phyloP scores from a whole-genome alignment of 2,329 filamentous ascomycete genomes.

The Fusarium penzigii region DNA sequence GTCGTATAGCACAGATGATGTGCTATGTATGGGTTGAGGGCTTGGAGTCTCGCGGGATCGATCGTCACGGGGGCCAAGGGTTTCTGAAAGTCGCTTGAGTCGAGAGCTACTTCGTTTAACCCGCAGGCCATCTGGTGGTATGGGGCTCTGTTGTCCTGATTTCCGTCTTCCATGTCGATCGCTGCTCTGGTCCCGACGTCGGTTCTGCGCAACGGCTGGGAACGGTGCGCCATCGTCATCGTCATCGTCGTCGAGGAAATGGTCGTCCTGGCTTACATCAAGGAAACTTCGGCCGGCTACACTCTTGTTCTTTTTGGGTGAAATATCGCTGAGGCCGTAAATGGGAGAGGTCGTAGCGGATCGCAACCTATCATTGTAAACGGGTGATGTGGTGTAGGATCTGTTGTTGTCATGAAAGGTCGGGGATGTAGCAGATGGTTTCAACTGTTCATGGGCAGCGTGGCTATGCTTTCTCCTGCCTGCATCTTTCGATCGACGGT shows the following conservation, averaged over 20 bases:
- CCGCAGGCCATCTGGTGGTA: slow-evolving; percentile 45
- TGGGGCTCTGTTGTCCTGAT: slow-evolving; percentile 52
- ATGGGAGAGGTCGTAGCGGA: slow-evolving; percentile 19
- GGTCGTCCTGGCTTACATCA: slow-evolving; percentile 34
- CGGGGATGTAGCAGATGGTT: slow-evolving; percentile 13
- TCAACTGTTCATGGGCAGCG: slow-evolving; percentile 9
- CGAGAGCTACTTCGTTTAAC: slow-evolving; percentile 58
- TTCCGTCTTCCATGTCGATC: slow-evolving; percentile 47
- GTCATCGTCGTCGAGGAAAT: slow-evolving; percentile 31
- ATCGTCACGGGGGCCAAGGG: slow-evolving; percentile 46
- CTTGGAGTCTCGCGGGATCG: slow-evolving; percentile 27
- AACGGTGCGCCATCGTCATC: slow-evolving; percentile 69
- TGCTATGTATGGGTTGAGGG: slow-evolving; percentile 30
- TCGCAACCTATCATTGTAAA: slow-evolving; percentile 17
- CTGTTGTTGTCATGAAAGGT: slow-evolving; percentile 1
- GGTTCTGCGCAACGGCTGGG: slow-evolving; percentile 65
- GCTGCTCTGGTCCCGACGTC: slow-evolving; percentile 49
- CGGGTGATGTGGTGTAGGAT: slow-evolving; percentile 11
- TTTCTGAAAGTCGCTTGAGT: slow-evolving; percentile 58
- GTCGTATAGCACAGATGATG: slow-evolving; percentile 60
- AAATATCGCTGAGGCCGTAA: slow-evolving; percentile 24
- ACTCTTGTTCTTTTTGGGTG: slow-evolving; percentile 18
- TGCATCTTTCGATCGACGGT: slow-evolving; percentile 18
- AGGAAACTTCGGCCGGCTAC: slow-evolving; percentile 25
- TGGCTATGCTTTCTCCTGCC: slow-evolving; percentile 20